Evolutionary conservation across 225 moss, liverwort and hornwort genomes (phyloP).

Genomic region (Bryoerythrophyllum caledonicum): DNA sequence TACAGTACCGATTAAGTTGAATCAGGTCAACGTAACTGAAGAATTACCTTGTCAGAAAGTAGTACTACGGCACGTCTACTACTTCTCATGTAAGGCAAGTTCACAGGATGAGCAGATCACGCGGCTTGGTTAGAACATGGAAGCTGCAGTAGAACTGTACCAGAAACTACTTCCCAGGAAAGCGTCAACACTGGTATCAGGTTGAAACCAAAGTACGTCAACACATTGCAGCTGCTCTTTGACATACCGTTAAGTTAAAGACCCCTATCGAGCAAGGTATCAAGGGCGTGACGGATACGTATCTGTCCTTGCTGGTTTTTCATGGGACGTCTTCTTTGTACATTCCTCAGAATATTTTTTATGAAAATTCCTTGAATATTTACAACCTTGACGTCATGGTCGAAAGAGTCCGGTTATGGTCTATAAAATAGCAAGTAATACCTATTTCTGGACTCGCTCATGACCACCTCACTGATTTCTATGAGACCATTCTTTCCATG

Average conservation of each 20-base stretch:
- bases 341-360: too few relatives aligned
- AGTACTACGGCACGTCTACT: too few relatives aligned
- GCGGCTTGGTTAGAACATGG: not conserved
- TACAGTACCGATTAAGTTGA: not conserved
- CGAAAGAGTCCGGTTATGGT: not conserved
- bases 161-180: not conserved
- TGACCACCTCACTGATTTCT: not conserved
- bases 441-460: not conserved
- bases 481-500: not conserved
- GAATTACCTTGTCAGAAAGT: not conserved
- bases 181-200: not conserved
- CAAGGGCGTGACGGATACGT: too few relatives aligned
- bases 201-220: not conserved
- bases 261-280: not conserved
- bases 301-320: too few relatives aligned
- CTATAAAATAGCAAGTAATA: not conserved
- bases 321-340: too few relatives aligned
- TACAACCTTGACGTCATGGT: too few relatives aligned
- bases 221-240: not conserved
- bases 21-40: not conserved
- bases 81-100: too few relatives aligned
- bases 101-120: too few relatives aligned
- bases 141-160: not conserved
- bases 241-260: not conserved
- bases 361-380: too few relatives aligned